Evolutionary conservation across 179 eudicot species (phyloP).

Genomic region (Beta corolliflora): DNA sequence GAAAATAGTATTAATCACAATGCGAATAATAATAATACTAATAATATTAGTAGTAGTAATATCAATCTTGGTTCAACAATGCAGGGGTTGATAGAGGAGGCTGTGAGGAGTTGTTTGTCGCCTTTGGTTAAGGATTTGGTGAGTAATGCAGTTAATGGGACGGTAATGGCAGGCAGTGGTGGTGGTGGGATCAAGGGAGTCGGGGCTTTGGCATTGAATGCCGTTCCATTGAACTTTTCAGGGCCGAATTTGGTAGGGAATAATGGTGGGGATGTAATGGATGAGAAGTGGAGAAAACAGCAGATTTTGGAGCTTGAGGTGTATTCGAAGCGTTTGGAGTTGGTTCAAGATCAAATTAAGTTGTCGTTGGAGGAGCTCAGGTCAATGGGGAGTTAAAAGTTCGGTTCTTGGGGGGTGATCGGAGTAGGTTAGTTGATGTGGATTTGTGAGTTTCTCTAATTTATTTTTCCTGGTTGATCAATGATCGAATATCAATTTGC

Average conservation of each 20-base stretch:
- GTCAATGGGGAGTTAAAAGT: constrained; percentile 45
- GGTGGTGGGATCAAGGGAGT: constrained; percentile 29
- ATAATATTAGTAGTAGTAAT: constrained; percentile 18
- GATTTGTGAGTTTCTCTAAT: constrained; percentile 23
- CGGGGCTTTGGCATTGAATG: constrained; percentile 46
- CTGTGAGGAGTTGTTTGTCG: constrained; percentile 76
- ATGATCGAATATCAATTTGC: constrained; percentile 20
- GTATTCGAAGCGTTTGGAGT: constrained; percentile 81
- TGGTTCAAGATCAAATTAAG: constrained; percentile 93
- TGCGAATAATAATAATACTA: constrained; percentile 1
- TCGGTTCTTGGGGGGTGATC: constrained; percentile 13
- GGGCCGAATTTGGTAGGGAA: constrained; percentile 31
- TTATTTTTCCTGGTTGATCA: constrained; percentile 30
- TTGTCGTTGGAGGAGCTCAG: constrained; percentile 73
- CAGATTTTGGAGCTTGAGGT: constrained; percentile 91
- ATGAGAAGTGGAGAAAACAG: constrained; percentile 92
- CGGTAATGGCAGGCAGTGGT: constrained; percentile 10
- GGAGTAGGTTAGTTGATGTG: constrained; percentile 22
- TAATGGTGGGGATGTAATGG: constrained; percentile 44
- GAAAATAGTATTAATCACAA: neutral
- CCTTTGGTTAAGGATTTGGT: constrained; percentile 79
- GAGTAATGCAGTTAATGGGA: constrained; percentile 40
- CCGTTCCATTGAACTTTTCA: constrained; percentile 57
- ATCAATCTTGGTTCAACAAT: constrained; percentile 36
- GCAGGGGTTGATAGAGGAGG: constrained; percentile 75